Evolutionary conservation across 805 yeast genomes (phyloP), one percentile per base, ranked within the genome.

Genomic region (Starmerella ratchasimensis): DNA sequence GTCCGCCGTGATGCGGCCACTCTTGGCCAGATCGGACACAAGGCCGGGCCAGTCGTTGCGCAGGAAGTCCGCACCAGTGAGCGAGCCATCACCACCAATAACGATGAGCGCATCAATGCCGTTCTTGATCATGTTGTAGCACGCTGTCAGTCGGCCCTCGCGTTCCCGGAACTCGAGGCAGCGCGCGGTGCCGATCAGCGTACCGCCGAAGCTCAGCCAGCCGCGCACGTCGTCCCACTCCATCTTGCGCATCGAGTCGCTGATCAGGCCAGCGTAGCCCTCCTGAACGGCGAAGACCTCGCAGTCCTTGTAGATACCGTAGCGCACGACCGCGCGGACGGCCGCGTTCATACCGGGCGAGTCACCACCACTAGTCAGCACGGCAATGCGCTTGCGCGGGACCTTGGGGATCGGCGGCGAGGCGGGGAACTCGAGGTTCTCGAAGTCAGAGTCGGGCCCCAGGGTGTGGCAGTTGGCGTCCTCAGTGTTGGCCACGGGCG

Each of bases 301-400:
- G 64, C 97, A 90, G 14, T 80, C 86, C 41, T 74, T 68, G 63
- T 67, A 72, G 46, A 90, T 82, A 45, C 94, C 94, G 2, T 95
- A 74, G 51, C 98, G 72, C 7, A 88, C 94, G 42, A 90, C 93
- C 0, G 97, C 94, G 46, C 98, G 70, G 6, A 90, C 98, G 20
- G 77, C 81, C 4, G 96, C 88, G 60, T 84, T 83, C 98, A 90
- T 90, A 53, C 99, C 99, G 22, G 93, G 98, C 37, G 97, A 80
- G 57, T 90, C 99, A 61, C 99, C 98, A 51, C 98, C 98, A 1
- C 94, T 82, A 5, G 97, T 90, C 88, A 90, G 84, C 35, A 90
- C 90, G 4, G 93, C 98, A 46, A 90, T 81, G 49, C 74, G 72
- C 59, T 74, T 54, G 26, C 48, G 46, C 18, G 44, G 49, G 19